Conservation (phyloP, 306 rosid genomes). For the Citrullus amarus region DNA sequence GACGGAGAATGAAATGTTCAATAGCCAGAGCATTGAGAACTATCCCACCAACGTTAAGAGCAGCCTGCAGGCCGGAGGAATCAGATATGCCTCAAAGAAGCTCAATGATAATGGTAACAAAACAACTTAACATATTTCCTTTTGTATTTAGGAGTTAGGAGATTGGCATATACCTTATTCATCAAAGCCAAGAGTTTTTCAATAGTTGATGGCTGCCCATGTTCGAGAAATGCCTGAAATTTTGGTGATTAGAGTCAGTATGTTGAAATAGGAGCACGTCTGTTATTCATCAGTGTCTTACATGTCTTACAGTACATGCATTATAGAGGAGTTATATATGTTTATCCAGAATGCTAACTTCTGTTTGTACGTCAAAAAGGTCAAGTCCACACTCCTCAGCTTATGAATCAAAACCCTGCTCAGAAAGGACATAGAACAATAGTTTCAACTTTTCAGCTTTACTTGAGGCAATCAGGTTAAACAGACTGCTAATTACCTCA, state of each 20-base stretch:
- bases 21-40: slow-evolving; percentile 88
- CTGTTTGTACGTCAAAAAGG: slow-evolving; percentile 71
- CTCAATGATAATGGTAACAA: background rate
- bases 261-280: background rate
- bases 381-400: slow-evolving; percentile 51
- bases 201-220: slow-evolving; percentile 64
- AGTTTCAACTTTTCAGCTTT: background rate
- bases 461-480: background rate
- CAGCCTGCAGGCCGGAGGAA: slow-evolving; percentile 37
- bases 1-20: slow-evolving; percentile 86
- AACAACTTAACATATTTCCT: background rate
- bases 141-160: background rate
- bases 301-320: slow-evolving; percentile 94
- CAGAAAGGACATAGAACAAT: background rate
- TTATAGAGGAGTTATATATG: slow-evolving; percentile 84
- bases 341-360: slow-evolving; percentile 96
- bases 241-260: slow-evolving; percentile 8
- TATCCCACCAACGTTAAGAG: slow-evolving; percentile 69
- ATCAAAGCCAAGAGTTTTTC: slow-evolving; percentile 57
- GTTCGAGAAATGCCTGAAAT: slow-evolving; percentile 78
- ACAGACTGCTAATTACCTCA: slow-evolving; percentile 28
- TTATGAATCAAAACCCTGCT: slow-evolving; percentile 53
- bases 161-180: slow-evolving; percentile 50
- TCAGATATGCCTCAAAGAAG: background rate
- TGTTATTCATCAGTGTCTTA: background rate